These are phyloP conservation scores for Ophiostoma quercus DNA, from an alignment of 2,329 filamentous ascomycete genomes.

Conservation along the genomic window DNA sequence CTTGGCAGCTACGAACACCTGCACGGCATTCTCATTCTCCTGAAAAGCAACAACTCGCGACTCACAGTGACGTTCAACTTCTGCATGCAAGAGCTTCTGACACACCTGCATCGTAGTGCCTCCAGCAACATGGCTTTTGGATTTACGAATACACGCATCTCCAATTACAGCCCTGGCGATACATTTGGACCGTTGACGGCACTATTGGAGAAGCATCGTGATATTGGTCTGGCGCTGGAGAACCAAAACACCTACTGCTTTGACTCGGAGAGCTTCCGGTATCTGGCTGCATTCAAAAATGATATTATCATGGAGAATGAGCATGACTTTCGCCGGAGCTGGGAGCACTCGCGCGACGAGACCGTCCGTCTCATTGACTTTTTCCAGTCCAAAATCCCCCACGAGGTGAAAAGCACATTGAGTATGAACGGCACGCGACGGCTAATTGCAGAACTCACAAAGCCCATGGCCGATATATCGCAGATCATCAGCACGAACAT, in stretches of 20 bases:
- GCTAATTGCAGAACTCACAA: conserved; percentile 36
- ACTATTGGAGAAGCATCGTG: conserved; percentile 32
- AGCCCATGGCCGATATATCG: conserved; percentile 38
- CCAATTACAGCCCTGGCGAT: conserved; percentile 41
- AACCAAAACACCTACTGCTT: conserved; percentile 39
- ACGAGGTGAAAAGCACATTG: conserved; percentile 36
- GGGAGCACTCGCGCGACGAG: conserved; percentile 36
- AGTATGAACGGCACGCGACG: conserved; percentile 38
- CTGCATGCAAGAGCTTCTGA: conserved; percentile 40
- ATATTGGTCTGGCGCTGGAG: conserved; percentile 33
- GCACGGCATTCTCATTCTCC: conserved; percentile 40
- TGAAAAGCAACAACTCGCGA: conserved; percentile 39
- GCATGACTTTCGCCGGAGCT: conserved; percentile 36
- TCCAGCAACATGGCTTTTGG: conserved; percentile 40
- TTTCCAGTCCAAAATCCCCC: conserved; percentile 32
- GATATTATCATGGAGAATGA: conserved; percentile 32
- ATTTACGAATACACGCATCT: conserved; percentile 41
- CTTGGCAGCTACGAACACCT: conserved; percentile 36
- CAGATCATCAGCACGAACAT: conserved; percentile 35
- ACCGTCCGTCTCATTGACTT: conserved; percentile 33
- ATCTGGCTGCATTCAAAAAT: conserved; percentile 37
- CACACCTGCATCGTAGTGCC: conserved; percentile 37
- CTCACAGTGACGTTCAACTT: conserved; percentile 38
- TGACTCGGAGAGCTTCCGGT: conserved; percentile 43
- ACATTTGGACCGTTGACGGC: conserved; percentile 35